Conservation (phyloP, 345 rosid genomes). For the Stellera chamaejasme region DNA sequence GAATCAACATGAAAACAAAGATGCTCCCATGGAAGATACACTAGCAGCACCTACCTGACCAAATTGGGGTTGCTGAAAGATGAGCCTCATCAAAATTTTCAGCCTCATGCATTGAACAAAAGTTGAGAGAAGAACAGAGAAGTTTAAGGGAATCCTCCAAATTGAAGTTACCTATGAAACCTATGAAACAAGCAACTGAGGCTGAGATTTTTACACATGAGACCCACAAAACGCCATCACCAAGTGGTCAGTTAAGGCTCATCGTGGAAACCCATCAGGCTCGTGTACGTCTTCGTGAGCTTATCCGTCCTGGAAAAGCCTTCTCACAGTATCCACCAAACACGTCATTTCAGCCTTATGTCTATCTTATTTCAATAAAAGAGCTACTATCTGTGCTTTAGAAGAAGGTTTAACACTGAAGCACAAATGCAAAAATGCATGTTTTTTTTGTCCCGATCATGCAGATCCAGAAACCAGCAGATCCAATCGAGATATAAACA, state of each 20-base stretch:
- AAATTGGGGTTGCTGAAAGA: conserved; percentile 19
- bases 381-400: too few relatives aligned
- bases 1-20: conserved; percentile 12
- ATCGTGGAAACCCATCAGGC: conserved; percentile 3
- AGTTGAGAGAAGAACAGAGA: neutral
- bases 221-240: conserved; percentile 14
- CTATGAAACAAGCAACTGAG: neutral
- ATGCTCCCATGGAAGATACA: conserved; percentile 19
- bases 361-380: too few relatives aligned
- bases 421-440: too few relatives aligned
- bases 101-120: neutral
- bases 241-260: conserved; percentile 8
- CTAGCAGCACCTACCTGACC: conserved; percentile 28
- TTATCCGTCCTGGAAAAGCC: conserved; percentile 12
- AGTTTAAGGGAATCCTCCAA: neutral
- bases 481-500: too few relatives aligned
- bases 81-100: conserved; percentile 17
- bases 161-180: neutral
- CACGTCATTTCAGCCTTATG: too few relatives aligned
- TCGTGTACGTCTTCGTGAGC: conserved; percentile 9
- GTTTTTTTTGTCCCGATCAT: too few relatives aligned
- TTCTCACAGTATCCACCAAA: neutral
- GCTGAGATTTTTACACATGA: conserved; percentile 15
- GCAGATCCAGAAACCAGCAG: too few relatives aligned
- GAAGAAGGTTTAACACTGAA: too few relatives aligned